Base-by-base conservation (phyloP, 1,284 basidiomycete genomes). In the Trichosporon ovoides region DNA sequence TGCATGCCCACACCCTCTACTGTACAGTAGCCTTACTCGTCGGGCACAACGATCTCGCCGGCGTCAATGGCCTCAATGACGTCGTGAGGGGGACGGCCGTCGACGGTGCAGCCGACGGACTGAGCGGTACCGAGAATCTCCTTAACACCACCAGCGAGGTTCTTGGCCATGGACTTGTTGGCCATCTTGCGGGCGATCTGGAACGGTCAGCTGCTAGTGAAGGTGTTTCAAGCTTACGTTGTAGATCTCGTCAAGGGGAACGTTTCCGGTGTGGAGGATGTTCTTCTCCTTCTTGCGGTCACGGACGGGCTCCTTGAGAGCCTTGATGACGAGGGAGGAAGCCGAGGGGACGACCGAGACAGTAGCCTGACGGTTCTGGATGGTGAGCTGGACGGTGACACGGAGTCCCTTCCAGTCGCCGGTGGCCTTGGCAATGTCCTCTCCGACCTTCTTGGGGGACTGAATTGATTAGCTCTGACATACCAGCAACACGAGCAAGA, bases 211-310 rank as follows among this genome's bases (percentile, higher is more conserved):
- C 22, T 48, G n/a, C n/a, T n/a, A n/a, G 4, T n/a, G 33, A 16
- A 33, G 22, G 12, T 24, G 33, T 16, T 14, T 16, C 1, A 14
- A 10, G 72, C 76, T 68, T 64, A 78, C 72, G 92, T 95, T 88
- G 76, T 93, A 81, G 75, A 98, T 92, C 81, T 96, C 90, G 77
- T 98, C 95, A 61, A 98, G 83, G 60, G 93, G 77, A 69, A 99
- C 85, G 83, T 98, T 98, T 66, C 96, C 96, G 63, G 81, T 81
- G 85, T 99, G 96, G 80, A 93, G 94, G 82, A 98, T 95, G 85
- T 98, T 98, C 85, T 99, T 99, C 85, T 98, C 93, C 87, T 99
- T 99, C 83, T 99, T 99, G 72, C 96, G 88, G 83, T 98, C 95
- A 78, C 95, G 92, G 72, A 92, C 92, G 68, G 95, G 95, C 84